Evolutionary conservation across 2,329 filamentous ascomycete species (phyloP).

Genomic region (Fusarium sp.): DNA sequence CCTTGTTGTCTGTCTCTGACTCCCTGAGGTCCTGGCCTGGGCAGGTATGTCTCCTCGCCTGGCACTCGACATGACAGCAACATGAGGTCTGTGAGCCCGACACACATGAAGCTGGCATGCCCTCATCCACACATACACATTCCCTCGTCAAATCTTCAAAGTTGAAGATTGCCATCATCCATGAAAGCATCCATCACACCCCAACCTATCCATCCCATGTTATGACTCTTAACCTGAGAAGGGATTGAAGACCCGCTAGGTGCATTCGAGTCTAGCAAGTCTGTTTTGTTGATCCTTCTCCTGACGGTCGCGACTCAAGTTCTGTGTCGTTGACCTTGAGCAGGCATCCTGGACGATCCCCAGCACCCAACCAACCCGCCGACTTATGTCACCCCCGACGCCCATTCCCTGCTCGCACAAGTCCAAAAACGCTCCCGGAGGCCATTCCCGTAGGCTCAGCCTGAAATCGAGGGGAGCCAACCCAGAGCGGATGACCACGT

Average conservation of each 20-base stretch:
- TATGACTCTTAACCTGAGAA: neutral
- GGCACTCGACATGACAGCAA: neutral
- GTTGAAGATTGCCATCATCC: slow-evolving; percentile 3
- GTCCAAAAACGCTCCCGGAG: slow-evolving; percentile 7
- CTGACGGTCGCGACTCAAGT: neutral
- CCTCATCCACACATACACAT: neutral
- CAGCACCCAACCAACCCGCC: slow-evolving; percentile 5
- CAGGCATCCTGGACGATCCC: slow-evolving; percentile 25
- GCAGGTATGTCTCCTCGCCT: neutral
- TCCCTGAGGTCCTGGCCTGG: neutral
- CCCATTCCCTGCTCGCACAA: slow-evolving; percentile 5
- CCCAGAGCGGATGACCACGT: neutral
- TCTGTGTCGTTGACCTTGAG: slow-evolving; percentile 12
- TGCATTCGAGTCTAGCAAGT: neutral
- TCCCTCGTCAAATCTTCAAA: neutral
- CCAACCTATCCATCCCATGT: neutral
- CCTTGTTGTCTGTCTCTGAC: slow-evolving; percentile 10
- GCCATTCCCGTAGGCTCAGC: neutral
- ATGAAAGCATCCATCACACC: neutral
- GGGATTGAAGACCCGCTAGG: neutral
- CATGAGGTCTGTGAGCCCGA: slow-evolving; percentile 1
- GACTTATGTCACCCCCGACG: slow-evolving; percentile 3
- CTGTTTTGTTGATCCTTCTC: neutral
- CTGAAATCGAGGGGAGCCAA: neutral
- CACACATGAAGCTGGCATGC: slow-evolving; percentile 8